Percentiles rank a stretch among this genome's conserved stretches.
Evolutionary conservation across 768 basidiomycete species (phyloP).

Genomic region (Trametes cubensis): DNA sequence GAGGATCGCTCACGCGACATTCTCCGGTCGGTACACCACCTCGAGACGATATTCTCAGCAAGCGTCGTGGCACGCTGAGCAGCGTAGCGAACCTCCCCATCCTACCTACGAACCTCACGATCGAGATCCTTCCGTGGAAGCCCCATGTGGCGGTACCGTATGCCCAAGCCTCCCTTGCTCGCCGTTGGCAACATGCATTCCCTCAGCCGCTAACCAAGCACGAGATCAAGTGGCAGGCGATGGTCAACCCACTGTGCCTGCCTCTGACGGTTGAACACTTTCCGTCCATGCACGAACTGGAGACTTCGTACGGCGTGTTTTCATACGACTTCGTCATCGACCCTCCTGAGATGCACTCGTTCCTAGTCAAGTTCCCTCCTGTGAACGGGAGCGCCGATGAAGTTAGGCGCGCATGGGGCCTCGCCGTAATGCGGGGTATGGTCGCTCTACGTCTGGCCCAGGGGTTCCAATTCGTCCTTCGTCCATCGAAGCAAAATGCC

Average conservation of each 20-base stretch:
- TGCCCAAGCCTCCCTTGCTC: slow-evolving; percentile 72
- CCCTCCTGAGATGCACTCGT: slow-evolving; percentile 81
- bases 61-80: slow-evolving; percentile 54
- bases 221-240: slow-evolving; percentile 90
- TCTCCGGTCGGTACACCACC: slow-evolving; percentile 74
- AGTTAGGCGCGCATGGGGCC: slow-evolving; percentile 68
- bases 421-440: slow-evolving; percentile 90
- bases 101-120: slow-evolving; percentile 54
- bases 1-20: slow-evolving; percentile 52
- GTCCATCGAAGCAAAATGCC: slow-evolving; percentile 38
- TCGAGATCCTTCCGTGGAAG: slow-evolving; percentile 68
- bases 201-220: slow-evolving; percentile 74
- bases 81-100: slow-evolving; percentile 42
- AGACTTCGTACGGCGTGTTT: slow-evolving; percentile 76
- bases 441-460: slow-evolving; percentile 89
- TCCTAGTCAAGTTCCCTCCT: slow-evolving; percentile 73
- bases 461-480: slow-evolving; percentile 91
- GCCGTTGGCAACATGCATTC: slow-evolving; percentile 89
- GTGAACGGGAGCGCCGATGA: slow-evolving; percentile 55
- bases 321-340: slow-evolving; percentile 90
- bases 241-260: slow-evolving; percentile 82
- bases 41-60: slow-evolving; percentile 59
- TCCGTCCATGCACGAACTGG: slow-evolving; percentile 73
- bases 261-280: slow-evolving; percentile 91
- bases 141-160: slow-evolving; percentile 60